These are phyloP conservation scores for Penicillium griseofulvum DNA, from an alignment of 2,329 filamentous ascomycete species.

Conservation along the genomic window DNA sequence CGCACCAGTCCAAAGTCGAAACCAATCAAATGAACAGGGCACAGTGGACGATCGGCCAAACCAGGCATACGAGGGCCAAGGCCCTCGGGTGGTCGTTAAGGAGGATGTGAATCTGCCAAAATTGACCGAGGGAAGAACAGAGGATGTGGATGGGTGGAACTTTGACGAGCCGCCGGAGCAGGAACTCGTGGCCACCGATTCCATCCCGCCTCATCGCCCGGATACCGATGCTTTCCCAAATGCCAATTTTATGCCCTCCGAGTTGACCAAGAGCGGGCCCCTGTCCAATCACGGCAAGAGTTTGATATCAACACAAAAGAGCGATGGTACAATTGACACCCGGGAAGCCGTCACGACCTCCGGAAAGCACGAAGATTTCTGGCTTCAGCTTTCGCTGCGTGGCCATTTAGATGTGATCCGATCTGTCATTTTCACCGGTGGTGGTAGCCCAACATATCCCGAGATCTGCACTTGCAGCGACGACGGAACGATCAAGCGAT, in stretches of 20 bases:
- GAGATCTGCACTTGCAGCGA: conserved; percentile 96
- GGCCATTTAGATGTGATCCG: conserved; percentile 93
- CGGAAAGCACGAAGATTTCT: conserved; percentile 70
- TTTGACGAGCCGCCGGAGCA: conserved; percentile 75
- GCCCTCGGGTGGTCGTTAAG: conserved; percentile 49
- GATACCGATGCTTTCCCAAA: conserved; percentile 86
- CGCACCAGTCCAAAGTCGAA: conserved; percentile 54
- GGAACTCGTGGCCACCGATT: conserved; percentile 35
- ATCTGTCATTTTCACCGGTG: conserved; percentile 93
- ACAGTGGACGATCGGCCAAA: conserved; percentile 55
- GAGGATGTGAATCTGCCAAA: conserved; percentile 46
- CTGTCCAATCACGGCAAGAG: conserved; percentile 75
- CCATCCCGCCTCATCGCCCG: conserved; percentile 61
- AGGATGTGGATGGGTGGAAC: conserved; percentile 79
- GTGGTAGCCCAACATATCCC: conserved; percentile 89
- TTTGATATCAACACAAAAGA: conserved; percentile 67
- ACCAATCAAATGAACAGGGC: conserved; percentile 44
- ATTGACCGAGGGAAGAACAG: conserved; percentile 47
- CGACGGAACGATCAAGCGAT: conserved; percentile 93
- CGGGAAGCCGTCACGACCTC: conserved; percentile 43
- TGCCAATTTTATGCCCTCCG: conserved; percentile 71
- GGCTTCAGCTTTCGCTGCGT: conserved; percentile 84
- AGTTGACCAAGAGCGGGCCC: conserved; percentile 66
- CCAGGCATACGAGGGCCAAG: conserved; percentile 59
- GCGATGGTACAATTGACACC: conserved; percentile 64